Conservation (phyloP, 345 rosid species). For the Moringa oleifera region DNA sequence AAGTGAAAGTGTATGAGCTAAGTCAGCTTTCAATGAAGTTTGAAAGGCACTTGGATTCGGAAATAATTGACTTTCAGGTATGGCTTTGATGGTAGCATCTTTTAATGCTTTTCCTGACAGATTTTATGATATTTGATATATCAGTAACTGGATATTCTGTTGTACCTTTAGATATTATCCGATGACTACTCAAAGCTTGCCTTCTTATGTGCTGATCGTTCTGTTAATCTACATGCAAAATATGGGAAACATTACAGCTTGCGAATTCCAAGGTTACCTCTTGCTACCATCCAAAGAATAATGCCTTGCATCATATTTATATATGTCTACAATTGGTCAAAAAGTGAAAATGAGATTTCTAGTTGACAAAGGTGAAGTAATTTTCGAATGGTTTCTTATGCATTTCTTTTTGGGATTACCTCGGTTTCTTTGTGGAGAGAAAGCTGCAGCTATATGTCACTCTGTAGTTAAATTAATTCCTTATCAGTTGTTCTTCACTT, state of each 20-base stretch:
- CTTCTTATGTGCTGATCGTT: conserved; percentile 85
- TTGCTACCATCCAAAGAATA: background rate
- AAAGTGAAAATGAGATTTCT: too few relatives aligned
- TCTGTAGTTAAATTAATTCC: too few relatives aligned
- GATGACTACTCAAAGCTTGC: conserved; percentile 94
- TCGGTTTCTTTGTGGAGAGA: too few relatives aligned
- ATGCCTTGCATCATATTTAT: background rate
- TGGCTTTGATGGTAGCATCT: too few relatives aligned
- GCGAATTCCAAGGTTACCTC: conserved; percentile 74
- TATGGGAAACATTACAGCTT: conserved; percentile 79
- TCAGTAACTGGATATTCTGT: conserved; percentile 3
- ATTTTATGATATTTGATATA: conserved; percentile 2
- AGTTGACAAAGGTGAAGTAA: background rate
- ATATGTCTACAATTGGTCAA: too few relatives aligned
- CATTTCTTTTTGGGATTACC: too few relatives aligned
- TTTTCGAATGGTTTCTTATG: background rate
- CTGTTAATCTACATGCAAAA: conserved; percentile 81
- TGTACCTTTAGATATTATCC: conserved; percentile 50
- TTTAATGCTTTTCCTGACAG: background rate
- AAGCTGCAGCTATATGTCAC: too few relatives aligned
- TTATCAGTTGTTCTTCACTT: too few relatives aligned
- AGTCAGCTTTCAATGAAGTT: conserved; percentile 75
- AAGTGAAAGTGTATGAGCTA: conserved; percentile 81
- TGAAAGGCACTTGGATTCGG: conserved; percentile 80
- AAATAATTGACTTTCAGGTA: conserved; percentile 92